Percentiles rank a stretch among this genome's conserved stretches.
Conservation (phyloP, 2,329 filamentous ascomycete species). For the Ophiostoma fasciatum region DNA sequence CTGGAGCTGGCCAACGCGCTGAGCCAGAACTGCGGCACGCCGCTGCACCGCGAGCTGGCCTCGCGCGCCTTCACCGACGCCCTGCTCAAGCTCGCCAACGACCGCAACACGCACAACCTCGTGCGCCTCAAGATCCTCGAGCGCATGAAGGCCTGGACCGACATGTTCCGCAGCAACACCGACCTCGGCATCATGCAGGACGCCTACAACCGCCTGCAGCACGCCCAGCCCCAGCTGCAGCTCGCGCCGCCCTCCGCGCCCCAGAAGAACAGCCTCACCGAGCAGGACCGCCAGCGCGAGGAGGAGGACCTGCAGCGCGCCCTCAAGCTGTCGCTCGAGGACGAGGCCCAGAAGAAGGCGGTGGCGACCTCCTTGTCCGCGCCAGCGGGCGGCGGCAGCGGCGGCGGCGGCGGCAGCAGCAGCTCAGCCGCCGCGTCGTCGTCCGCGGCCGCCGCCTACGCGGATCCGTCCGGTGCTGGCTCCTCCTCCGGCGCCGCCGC, state of each 20-base stretch:
- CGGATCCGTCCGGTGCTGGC: too few relatives aligned
- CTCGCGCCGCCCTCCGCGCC: constrained; percentile 66
- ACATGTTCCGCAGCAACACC: constrained; percentile 80
- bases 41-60: constrained; percentile 78
- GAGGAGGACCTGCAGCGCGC: constrained; percentile 97
- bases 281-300: constrained; percentile 81
- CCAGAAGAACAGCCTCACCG: constrained; percentile 81
- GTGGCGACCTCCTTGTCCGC: too few relatives aligned
- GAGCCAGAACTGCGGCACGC: constrained; percentile 78
- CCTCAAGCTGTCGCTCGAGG: constrained; percentile 79
- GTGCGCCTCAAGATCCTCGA: constrained; percentile 96
- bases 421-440: constrained; percentile 24
- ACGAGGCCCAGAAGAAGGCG: constrained; percentile 53
- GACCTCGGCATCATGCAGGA: constrained; percentile 97
- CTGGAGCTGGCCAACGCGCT: constrained; percentile 86
- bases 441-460: neutral
- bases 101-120: constrained; percentile 89
- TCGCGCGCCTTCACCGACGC: constrained; percentile 91
- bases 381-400: too few relatives aligned
- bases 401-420: constrained; percentile 18
- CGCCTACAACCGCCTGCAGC: constrained; percentile 77
- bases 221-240: constrained; percentile 72
- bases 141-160: constrained; percentile 89
- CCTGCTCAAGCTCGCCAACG: constrained; percentile 75
- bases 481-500: too few relatives aligned